Percentiles rank a stretch among this genome's conserved stretches.
These are phyloP conservation scores for Cajanus cajan DNA, from an alignment of 306 rosid species.

Conservation along the genomic window DNA sequence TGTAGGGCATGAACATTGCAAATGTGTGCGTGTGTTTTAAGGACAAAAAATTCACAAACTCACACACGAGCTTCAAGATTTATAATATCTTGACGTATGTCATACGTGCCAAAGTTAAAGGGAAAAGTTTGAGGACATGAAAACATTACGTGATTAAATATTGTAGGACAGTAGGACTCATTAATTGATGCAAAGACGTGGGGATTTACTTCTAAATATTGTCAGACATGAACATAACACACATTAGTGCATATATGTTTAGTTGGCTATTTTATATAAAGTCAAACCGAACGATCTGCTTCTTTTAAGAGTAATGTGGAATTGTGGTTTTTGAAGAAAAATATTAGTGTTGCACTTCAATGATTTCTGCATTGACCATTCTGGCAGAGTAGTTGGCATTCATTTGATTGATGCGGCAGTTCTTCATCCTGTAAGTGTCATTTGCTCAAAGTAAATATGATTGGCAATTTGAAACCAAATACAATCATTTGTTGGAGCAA, in stretches of 20 bases:
- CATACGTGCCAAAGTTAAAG: not conserved
- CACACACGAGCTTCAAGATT: not conserved
- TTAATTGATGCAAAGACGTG: too few species aligned
- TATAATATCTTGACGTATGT: not conserved
- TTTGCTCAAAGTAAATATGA: conserved; percentile 17
- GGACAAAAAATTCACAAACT: too few species aligned
- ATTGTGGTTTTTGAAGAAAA: conserved; percentile 2
- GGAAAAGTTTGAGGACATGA: not conserved
- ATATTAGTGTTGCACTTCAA: conserved; percentile 18
- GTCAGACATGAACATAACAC: too few species aligned
- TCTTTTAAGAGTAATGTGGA: not conserved
- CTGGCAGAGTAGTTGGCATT: conserved; percentile 81
- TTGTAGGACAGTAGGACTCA: too few species aligned
- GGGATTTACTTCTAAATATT: too few species aligned
- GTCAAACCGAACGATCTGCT: not conserved
- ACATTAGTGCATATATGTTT: too few species aligned
- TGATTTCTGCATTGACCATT: conserved; percentile 39
- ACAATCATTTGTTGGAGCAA: conserved; percentile 8
- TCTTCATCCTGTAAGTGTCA: conserved; percentile 83
- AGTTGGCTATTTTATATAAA: not conserved
- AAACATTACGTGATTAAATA: not conserved
- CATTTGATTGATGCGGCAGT: conserved; percentile 72
- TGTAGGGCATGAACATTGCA: not conserved
- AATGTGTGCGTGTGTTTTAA: not conserved
- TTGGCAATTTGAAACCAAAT: not conserved